Percentiles rank a stretch among this genome's conserved stretches.
Evolutionary conservation across 768 basidiomycete genomes (phyloP).

Genomic region (Leccinum arenicola): DNA sequence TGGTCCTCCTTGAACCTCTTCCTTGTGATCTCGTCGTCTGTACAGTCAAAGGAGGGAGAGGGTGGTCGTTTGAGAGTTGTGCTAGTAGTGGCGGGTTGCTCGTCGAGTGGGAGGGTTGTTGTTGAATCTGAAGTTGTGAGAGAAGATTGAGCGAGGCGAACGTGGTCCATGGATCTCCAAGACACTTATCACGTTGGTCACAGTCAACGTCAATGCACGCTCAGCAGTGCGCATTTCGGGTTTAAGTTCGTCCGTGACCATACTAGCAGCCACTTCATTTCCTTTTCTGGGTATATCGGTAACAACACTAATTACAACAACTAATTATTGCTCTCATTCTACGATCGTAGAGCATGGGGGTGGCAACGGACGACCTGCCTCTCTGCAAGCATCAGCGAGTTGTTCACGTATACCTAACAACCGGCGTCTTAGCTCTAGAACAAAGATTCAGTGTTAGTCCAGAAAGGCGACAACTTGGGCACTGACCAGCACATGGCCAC

Average conservation of each 20-base stretch:
- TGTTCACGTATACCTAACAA: conserved; percentile 47
- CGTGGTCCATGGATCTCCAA: conserved; percentile 18
- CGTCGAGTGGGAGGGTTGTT: conserved; percentile 10
- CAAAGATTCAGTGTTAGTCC: conserved; percentile 5
- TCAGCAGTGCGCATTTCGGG: conserved; percentile 15
- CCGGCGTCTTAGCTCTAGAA: conserved; percentile 49
- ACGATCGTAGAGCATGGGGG: conserved; percentile 25
- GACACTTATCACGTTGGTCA: conserved; percentile 16
- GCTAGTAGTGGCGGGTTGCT: conserved; percentile 11
- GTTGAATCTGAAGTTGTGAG: not conserved
- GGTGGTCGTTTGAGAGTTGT: conserved; percentile 55
- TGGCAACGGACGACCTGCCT: conserved; percentile 46
- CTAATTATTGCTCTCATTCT: not conserved
- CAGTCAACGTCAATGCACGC: conserved; percentile 18
- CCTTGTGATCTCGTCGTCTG: conserved; percentile 44
- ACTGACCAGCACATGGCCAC: conserved; percentile 64
- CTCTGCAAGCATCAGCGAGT: conserved; percentile 44
- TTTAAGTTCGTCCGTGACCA: conserved; percentile 21
- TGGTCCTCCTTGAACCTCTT: conserved; percentile 59
- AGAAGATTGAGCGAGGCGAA: not conserved
- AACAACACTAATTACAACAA: conserved; percentile 3
- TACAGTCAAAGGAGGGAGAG: conserved; percentile 55
- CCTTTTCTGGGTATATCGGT: conserved; percentile 21
- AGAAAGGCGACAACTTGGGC: not conserved
- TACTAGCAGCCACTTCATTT: conserved; percentile 24